A percentile compares a stretch with the other conserved stretches of the same genome.
Conservation (phyloP, 1,284 basidiomycete genomes). For the Butyriboletus pseudospeciosus region DNA sequence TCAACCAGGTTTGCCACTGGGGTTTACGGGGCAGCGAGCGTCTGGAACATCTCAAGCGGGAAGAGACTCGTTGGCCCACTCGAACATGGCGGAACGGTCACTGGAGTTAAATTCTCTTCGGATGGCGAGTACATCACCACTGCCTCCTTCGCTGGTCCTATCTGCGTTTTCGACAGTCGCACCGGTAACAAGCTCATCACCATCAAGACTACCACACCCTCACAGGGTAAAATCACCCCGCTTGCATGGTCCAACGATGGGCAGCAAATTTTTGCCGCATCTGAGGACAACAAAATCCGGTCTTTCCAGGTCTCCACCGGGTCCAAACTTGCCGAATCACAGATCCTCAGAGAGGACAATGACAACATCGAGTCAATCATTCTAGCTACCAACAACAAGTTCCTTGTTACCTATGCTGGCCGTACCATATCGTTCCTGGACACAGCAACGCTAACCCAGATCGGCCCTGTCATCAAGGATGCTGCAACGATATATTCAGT, state of each 20-base stretch:
- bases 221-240: fast-evolving
- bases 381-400: neutral
- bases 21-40: neutral
- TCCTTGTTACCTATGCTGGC: neutral
- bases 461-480: neutral
- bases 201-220: neutral
- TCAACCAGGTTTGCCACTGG: neutral
- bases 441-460: neutral
- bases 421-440: neutral
- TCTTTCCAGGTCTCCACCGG: neutral
- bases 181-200: neutral
- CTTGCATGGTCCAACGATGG: neutral
- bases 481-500: neutral
- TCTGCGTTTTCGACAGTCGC: neutral
- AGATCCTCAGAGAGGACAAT: neutral
- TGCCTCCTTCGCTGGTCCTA: too few species aligned
- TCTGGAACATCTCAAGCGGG: neutral
- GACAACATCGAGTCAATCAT: neutral
- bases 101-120: neutral
- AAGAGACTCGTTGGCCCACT: neutral
- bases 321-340: neutral
- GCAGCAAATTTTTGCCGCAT: too few species aligned
- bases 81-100: fast-evolving
- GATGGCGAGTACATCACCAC: neutral
- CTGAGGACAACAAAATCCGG: neutral